phyloP scores from a whole-genome alignment of 352 stramenopile species.

The Phytopythium oedochilum region DNA sequence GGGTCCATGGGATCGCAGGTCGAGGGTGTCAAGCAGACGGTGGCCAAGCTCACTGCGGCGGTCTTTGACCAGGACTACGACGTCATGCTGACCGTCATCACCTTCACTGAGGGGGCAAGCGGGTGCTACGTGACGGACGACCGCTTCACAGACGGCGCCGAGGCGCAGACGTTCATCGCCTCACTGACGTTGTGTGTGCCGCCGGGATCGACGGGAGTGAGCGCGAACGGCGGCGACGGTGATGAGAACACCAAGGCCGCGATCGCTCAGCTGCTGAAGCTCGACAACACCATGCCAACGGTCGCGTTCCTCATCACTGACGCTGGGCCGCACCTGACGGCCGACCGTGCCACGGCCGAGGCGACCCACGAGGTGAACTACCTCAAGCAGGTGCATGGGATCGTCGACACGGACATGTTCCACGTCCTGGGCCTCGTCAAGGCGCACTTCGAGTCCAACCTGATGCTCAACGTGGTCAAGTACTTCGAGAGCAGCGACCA shows the following conservation, averaged over 20 bases:
- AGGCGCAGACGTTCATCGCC: conserved; percentile 35
- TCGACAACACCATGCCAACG: conserved; percentile 47
- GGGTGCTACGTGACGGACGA: conserved; percentile 61
- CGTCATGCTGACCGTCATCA: conserved; percentile 70
- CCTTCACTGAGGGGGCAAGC: conserved; percentile 46
- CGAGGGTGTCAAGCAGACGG: conserved; percentile 48
- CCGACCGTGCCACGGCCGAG: conserved; percentile 24
- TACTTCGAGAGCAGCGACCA: conserved; percentile 51
- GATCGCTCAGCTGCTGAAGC: conserved; percentile 37
- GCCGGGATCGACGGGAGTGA: conserved; percentile 23
- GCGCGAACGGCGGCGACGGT: conserved; percentile 47
- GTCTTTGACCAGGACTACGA: conserved; percentile 47
- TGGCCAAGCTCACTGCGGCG: conserved; percentile 39
- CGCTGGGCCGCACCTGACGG: conserved; percentile 42
- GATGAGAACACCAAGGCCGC: conserved; percentile 70
- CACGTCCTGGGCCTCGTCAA: conserved; percentile 37
- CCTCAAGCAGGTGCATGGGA: conserved; percentile 38
- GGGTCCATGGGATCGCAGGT: conserved; percentile 62
- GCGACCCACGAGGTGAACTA: conserved; percentile 32
- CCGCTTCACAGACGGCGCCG: conserved; percentile 49
- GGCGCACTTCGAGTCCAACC: conserved; percentile 42
- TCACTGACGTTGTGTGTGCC: conserved; percentile 38
- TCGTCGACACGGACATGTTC: conserved; percentile 53
- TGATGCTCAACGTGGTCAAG: conserved; percentile 65
- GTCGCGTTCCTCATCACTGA: conserved; percentile 71